Conservation (phyloP, 805 yeast genomes). For the Suhomyces pyralidae region DNA sequence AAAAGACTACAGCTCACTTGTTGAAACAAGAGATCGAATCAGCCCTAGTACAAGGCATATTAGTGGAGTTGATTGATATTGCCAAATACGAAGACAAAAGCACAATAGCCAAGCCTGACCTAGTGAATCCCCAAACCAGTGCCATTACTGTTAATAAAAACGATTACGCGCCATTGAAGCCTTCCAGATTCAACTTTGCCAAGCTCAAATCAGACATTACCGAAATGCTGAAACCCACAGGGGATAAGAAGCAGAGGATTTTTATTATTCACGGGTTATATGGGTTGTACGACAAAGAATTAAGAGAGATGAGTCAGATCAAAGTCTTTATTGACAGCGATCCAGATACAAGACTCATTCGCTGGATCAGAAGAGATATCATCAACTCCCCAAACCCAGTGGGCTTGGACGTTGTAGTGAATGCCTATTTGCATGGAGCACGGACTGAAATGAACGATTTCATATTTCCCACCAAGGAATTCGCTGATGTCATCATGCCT, state of each 20-base stretch:
- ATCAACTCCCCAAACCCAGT: constrained; percentile 9
- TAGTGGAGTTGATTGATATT: constrained; percentile 43
- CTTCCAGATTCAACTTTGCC: constrained; percentile 42
- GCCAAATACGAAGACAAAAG: constrained; percentile 30
- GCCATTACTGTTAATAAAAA: constrained; percentile 30
- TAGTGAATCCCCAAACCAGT: constrained; percentile 17
- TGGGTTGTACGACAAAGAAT: constrained; percentile 62
- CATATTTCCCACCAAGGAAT: constrained; percentile 65
- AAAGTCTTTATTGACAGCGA: constrained; percentile 80
- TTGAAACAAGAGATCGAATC: constrained; percentile 28
- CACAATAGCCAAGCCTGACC: neutral
- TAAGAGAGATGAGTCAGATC: constrained; percentile 57
- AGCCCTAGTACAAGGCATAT: constrained; percentile 9
- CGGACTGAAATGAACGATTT: constrained; percentile 66
- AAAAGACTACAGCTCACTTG: constrained; percentile 33
- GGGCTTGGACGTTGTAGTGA: constrained; percentile 37
- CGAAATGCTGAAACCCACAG: constrained; percentile 7
- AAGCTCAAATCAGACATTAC: constrained; percentile 18
- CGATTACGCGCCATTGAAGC: constrained; percentile 27
- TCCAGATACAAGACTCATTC: constrained; percentile 77
- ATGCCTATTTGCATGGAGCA: constrained; percentile 51
- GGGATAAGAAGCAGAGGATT: constrained; percentile 26
- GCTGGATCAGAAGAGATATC: constrained; percentile 61
- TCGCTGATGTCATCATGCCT: constrained; percentile 73
- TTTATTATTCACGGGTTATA: constrained; percentile 71